phyloP scores from a whole-genome alignment of 2,329 filamentous ascomycete species.

The Ploettnerulaceae sp. region DNA sequence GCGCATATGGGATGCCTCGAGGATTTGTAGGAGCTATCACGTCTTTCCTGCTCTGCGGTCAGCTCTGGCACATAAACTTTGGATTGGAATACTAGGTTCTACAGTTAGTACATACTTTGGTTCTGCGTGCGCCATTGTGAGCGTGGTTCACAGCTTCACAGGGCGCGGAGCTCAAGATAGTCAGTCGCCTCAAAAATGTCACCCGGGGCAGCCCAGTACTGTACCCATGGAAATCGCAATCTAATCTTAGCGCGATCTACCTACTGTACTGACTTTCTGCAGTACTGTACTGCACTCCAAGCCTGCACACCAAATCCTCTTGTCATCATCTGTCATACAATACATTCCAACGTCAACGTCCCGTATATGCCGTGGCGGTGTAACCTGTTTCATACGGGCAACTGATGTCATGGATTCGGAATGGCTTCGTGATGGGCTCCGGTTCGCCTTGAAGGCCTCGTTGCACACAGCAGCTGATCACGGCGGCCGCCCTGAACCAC shows the following conservation, averaged over 20 bases:
- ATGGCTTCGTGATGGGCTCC: conserved; percentile 25
- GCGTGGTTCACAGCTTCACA: conserved; percentile 8
- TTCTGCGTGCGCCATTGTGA: conserved; percentile 29
- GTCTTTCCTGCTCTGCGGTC: conserved; percentile 31
- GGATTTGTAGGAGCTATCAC: conserved; percentile 64
- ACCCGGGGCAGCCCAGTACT: too few relatives aligned
- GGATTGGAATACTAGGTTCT: too few relatives aligned
- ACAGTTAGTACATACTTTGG: conserved; percentile 22
- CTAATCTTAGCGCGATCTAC: conserved; percentile 4
- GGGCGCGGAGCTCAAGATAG: too few relatives aligned
- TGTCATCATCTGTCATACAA: neutral
- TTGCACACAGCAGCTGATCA: conserved; percentile 5
- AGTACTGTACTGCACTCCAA: neutral
- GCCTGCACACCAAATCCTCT: neutral
- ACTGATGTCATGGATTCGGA: conserved; percentile 20
- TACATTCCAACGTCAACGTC: neutral
- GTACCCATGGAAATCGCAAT: too few relatives aligned
- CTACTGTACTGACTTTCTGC: neutral
- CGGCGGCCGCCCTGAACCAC: conserved; percentile 12
- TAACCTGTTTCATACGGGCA: conserved; percentile 2
- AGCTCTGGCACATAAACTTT: conserved; percentile 1
- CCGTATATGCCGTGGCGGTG: conserved; percentile 1
- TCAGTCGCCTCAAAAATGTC: conserved; percentile 3
- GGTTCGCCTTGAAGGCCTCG: conserved; percentile 20
- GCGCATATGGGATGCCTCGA: conserved; percentile 76